These are phyloP conservation scores for Pseudogymnoascus sp. DNA, from an alignment of 2,329 filamentous ascomycete species.

Conservation along the genomic window DNA sequence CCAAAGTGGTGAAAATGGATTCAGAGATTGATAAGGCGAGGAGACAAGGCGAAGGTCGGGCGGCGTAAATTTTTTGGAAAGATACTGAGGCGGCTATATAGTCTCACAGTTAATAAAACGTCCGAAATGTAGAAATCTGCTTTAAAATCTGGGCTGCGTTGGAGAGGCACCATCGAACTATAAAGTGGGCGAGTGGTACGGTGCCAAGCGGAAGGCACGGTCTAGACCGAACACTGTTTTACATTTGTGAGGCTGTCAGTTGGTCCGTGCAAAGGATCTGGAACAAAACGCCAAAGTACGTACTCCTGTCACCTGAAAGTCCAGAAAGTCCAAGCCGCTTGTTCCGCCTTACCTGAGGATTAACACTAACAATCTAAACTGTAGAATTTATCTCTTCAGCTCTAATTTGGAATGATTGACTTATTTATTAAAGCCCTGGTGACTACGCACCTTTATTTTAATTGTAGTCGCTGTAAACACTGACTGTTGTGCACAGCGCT, in stretches of 20 bases:
- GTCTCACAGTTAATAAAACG: neutral
- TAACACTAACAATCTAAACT: neutral
- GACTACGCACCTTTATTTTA: neutral
- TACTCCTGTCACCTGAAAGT: too few species aligned
- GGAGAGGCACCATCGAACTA: neutral
- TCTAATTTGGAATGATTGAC: too few species aligned
- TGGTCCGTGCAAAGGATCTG: neutral
- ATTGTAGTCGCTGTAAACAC: neutral
- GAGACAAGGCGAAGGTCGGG: neutral
- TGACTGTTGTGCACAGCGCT: neutral
- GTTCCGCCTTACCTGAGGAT: neutral
- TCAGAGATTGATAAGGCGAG: neutral
- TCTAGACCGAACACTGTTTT: conserved; percentile 1
- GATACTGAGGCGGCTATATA: neutral
- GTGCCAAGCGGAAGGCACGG: conserved; percentile 4
- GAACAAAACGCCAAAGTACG: neutral
- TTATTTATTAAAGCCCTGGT: neutral
- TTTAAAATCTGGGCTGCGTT: neutral
- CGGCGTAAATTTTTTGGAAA: neutral
- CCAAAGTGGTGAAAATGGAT: neutral
- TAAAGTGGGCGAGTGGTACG: conserved; percentile 1
- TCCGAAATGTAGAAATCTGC: neutral
- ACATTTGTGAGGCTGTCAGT: neutral
- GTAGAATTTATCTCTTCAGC: neutral
- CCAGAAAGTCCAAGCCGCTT: neutral